Base-by-base conservation (phyloP, 441 rosid genomes). In the Arabidopsis lyrata region DNA sequence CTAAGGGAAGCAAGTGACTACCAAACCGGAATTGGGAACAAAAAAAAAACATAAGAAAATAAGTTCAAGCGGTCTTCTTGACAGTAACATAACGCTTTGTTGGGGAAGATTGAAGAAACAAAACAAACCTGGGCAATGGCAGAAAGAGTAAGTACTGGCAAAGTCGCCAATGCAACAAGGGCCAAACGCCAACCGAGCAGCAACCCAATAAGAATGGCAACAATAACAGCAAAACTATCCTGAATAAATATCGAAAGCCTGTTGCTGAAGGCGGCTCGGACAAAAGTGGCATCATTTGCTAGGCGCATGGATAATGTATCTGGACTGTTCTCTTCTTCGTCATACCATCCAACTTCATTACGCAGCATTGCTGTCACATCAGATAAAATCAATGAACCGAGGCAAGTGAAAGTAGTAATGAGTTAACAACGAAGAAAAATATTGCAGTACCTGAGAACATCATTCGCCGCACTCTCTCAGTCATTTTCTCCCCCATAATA, bases 321-420 rank as follows among this genome's bases (percentile, higher is more conserved):
- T 6, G 98, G 92, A 76, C 92, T 93, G 66, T 95, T 91, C 34
- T 93, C 98, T 82, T 95, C 98, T 66, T 95, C 93, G 81, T 95
- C 99, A 86, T 86, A 95, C 99, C 99, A 95, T 72, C 97, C 99
- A 78, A 90, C 94, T 84, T 95, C 99, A 85, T 95, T 95, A 68
- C 91, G 93, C 76, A 95, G 85, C 93, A 95, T 93, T 35, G 98
- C 99, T 95, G 74, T 59, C 29, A 66, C 39, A 67, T 54, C 57
- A 54, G 42, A 6, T 47, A 16, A n/a, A 27, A 29, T 31, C 44
- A 77, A 16, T 66, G 58, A 66, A 41, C 9, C 27, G 4, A 58
- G 7, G 24, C 42, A 24, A 57, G 42, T 57, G 16, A 52, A 57
- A 64, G 63, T 38, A 48, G 59, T 49, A 22, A 22, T 27, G 31